Evolutionary conservation across 805 yeast genomes (phyloP), one percentile per base, ranked within the genome.

Genomic region (Wickerhamiella domercqiae): DNA sequence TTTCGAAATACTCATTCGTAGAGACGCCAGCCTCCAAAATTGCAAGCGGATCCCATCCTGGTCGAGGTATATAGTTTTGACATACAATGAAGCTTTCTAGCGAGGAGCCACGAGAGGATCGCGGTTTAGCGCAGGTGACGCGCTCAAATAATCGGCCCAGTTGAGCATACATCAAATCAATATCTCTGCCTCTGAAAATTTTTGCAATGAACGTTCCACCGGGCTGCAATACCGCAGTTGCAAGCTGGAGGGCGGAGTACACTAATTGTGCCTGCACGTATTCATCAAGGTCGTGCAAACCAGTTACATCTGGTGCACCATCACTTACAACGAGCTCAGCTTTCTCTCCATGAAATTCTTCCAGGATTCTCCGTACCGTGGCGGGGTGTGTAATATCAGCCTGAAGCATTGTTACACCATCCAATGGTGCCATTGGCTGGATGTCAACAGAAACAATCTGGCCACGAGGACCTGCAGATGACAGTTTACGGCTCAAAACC

Each of bases 251-350:
- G 1, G 98, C 98, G 29, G 95, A 78, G 48, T 86, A 63, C 37
- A 90, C 80, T 40, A 90, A 64, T 55, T 90, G 97, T 2, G 94
- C 95, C 61, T 90, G 98, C 40, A 90, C 80, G 54, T 87, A 90
- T 57, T 90, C 98, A 56, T 90, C 98, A 41, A 90, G 63, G 58
- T 90, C 98, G 55, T 90, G 98, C 36, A 90, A 60, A 1, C 98
- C 98, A 0, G 98, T 90, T 17, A 90, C 98, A 60, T 90, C 98
- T 2, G 98, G 98, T 0, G 98, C 98, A 40, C 98, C 98, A 56
- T 90, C 97, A 31, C 93, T 78, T 51, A 94, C 83, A 1, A 90
- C 94, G 54, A 87, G 78, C 57, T 90, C 98, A 0, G 97, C 97
- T 39, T 79, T 75, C 47, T 81, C 81, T 29, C 95, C 94, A 17